These are phyloP conservation scores for Acanthamoeba triangularis DNA, from an alignment of 208 protist species.

Conservation along the genomic window DNA sequence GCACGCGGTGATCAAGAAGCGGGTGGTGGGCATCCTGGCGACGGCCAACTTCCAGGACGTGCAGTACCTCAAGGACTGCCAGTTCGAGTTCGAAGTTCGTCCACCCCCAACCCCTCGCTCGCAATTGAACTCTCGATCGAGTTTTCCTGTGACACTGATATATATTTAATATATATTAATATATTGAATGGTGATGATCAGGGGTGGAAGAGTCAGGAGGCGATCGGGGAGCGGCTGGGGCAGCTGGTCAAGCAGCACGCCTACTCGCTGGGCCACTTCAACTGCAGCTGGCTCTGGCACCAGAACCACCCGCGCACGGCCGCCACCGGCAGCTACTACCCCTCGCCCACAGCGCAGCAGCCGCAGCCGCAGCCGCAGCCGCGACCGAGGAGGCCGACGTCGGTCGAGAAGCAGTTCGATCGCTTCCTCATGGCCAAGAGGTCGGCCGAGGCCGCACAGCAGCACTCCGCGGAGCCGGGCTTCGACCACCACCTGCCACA, in stretches of 20 bases:
- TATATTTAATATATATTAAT: no score
- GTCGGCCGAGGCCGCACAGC: neutral
- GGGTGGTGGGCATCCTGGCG: neutral
- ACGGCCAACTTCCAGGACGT: conserved; percentile 39
- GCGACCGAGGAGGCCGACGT: neutral
- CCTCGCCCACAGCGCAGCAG: no score
- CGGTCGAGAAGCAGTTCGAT: neutral
- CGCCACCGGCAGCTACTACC: neutral
- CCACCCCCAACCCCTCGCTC: neutral
- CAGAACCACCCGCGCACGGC: neutral
- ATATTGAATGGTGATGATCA: neutral
- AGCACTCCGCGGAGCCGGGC: neutral
- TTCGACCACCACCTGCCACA: neutral
- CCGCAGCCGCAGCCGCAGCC: neutral
- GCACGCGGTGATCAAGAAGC: neutral
- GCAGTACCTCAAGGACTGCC: conserved; percentile 19
- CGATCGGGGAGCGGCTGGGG: neutral
- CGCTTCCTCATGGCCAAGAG: neutral
- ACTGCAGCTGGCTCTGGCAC: conserved; percentile 41
- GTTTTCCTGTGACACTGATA: no score
- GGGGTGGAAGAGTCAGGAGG: neutral
- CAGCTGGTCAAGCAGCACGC: neutral
- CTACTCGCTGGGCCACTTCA: neutral
- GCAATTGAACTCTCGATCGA: neutral
- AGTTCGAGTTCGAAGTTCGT: neutral